These are phyloP conservation scores for Saccharomycopsis phalli DNA, from an alignment of 1,139 yeast genomes.

Conservation along the genomic window DNA sequence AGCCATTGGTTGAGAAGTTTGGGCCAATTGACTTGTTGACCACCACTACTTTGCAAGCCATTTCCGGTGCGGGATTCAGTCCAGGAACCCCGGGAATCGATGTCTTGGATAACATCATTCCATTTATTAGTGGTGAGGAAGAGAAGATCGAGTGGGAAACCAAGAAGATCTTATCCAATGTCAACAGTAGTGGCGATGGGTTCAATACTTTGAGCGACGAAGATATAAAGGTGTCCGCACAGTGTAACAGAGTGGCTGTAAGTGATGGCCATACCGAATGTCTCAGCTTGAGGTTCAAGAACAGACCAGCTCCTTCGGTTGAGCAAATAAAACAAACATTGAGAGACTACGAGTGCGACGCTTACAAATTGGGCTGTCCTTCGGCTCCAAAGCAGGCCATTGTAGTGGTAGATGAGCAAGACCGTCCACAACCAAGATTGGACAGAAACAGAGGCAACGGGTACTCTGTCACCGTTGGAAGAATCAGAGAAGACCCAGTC, in stretches of 20 bases:
- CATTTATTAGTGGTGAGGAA: constrained; percentile 94
- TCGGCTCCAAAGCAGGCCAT: constrained; percentile 92
- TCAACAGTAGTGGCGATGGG: constrained; percentile 41
- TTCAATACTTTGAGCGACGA: constrained; percentile 58
- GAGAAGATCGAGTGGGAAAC: constrained; percentile 99
- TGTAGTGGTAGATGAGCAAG: constrained; percentile 81
- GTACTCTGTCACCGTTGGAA: constrained; percentile 90
- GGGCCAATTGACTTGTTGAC: constrained; percentile 87
- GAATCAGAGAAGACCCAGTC: constrained; percentile 88
- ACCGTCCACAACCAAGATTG: constrained; percentile 96
- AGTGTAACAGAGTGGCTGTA: constrained; percentile 94
- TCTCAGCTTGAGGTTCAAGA: constrained; percentile 74
- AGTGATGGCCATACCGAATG: constrained; percentile 98
- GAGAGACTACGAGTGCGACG: constrained; percentile 76
- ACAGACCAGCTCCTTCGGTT: constrained; percentile 75
- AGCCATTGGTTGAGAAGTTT: constrained; percentile 78
- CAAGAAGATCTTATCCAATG: constrained; percentile 74
- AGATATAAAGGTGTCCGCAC: constrained; percentile 83
- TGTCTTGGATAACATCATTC: constrained; percentile 87
- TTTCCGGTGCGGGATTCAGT: constrained; percentile 96
- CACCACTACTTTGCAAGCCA: constrained; percentile 92
- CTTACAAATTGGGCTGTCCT: constrained; percentile 64
- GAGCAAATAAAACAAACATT: constrained; percentile 69
- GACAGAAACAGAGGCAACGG: constrained; percentile 96
- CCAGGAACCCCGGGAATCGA: constrained; percentile 98